These are phyloP conservation scores for Colletotrichum cereale DNA, from an alignment of 2,329 filamentous ascomycete species.

Conservation along the genomic window DNA sequence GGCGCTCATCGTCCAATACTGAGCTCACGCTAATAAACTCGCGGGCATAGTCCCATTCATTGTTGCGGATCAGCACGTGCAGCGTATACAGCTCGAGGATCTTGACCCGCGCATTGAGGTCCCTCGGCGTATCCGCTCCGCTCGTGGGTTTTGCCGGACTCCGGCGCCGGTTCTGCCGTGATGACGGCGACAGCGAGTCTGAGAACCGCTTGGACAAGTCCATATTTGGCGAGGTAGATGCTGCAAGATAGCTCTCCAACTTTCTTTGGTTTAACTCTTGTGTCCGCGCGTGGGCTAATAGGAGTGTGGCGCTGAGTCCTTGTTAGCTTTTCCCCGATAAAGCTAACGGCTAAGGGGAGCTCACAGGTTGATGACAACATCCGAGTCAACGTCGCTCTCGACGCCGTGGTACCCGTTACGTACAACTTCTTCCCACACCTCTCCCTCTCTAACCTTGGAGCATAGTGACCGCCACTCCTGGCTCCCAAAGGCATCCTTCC, in stretches of 20 bases:
- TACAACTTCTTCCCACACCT: slow-evolving; percentile 95
- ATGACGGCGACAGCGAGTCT: slow-evolving; percentile 54
- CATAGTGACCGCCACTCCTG: slow-evolving; percentile 87
- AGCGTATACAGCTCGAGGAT: slow-evolving; percentile 95
- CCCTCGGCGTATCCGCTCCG: slow-evolving; percentile 85
- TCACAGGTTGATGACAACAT: slow-evolving; percentile 91
- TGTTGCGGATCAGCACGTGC: slow-evolving; percentile 92
- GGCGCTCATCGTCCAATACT: slow-evolving; percentile 90
- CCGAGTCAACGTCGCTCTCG: slow-evolving; percentile 92
- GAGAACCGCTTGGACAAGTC: slow-evolving; percentile 76
- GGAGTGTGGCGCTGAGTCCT: slow-evolving; percentile 79
- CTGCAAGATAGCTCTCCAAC: slow-evolving; percentile 89
- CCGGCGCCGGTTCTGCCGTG: slow-evolving; percentile 53
- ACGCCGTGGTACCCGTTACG: slow-evolving; percentile 87
- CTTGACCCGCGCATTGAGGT: slow-evolving; percentile 87
- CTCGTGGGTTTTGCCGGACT: slow-evolving; percentile 64
- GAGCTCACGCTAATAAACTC: slow-evolving; percentile 91
- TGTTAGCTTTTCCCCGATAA: slow-evolving; percentile 18
- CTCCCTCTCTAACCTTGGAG: slow-evolving; percentile 86
- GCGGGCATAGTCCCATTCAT: slow-evolving; percentile 94
- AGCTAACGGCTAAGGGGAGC: slow-evolving; percentile 46
- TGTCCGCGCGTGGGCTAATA: slow-evolving; percentile 88
- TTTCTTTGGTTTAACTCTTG: slow-evolving; percentile 88
- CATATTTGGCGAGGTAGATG: slow-evolving; percentile 78
- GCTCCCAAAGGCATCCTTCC: slow-evolving; percentile 87